Evolutionary conservation across 2,329 filamentous ascomycete genomes (phyloP), one percentile per base, ranked within the genome.

Genomic region (Penicillium sclerotiorum): DNA sequence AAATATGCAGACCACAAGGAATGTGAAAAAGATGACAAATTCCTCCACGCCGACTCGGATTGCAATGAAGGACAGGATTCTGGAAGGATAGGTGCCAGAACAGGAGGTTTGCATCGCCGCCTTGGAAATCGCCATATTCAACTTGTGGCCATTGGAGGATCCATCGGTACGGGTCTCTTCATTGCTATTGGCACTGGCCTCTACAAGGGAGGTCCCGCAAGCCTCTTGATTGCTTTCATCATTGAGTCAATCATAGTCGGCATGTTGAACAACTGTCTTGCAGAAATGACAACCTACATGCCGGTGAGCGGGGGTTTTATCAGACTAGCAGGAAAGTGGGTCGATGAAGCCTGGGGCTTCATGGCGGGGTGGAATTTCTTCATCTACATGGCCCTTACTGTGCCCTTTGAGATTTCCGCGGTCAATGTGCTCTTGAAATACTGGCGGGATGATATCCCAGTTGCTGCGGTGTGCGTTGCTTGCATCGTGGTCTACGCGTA

Each of bases 341-440:
- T 77, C 1, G 74, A 78, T 47, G 70, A 72, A 33, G 74, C 75
- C 2, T 63, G 75, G 20, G 72, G 74, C 1, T 76, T 76, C 46
- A 70, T 71, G 56, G 68, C 68, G 33, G 73, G 72, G 15, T 77
- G 73, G 73, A 78, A 77, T 57, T 78, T 77, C 61, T 77, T 76
- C 23, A 67, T 79, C 49, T 73, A 76, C 51, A 68, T 71, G 49
- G 70, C 65, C 9, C 57, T 72, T 13, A 50, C 70, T 41, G 64
- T 74, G 32, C 71, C 71, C 0, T 73, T 72, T 47, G 74, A 76
- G 49, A 74, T 75, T 45, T 68, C 67, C 1, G 73, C 74, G 2
- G 61, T 75, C 17, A 73, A 68, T 23, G 53, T 74, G 18, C 70
- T 76, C 4, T 65, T 33, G 64, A 71, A 27, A 64, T 66, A 27